Evolutionary conservation across 2,329 filamentous ascomycete genomes (phyloP).

Genomic region (Stachybotrys elegans): DNA sequence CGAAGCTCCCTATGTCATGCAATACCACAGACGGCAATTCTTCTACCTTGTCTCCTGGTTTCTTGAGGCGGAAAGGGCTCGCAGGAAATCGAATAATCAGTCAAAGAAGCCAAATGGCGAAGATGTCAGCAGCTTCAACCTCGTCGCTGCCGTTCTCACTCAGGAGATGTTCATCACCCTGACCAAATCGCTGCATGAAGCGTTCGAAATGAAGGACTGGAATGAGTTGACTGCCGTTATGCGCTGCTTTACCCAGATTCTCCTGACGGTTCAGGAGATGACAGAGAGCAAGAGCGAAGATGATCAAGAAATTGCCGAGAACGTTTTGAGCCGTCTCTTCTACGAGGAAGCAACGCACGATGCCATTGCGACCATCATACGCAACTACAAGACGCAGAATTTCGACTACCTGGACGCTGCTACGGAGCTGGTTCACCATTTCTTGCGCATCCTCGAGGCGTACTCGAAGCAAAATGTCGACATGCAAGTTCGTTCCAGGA

Average conservation of each 20-base stretch:
- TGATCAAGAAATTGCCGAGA: slow-evolving; percentile 97
- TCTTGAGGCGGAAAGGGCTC: slow-evolving; percentile 73
- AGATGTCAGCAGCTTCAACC: slow-evolving; percentile 70
- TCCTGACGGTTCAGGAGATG: slow-evolving; percentile 93
- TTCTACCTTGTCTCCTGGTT: slow-evolving; percentile 95
- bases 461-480: slow-evolving; percentile 95
- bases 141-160: slow-evolving; percentile 84
- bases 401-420: slow-evolving; percentile 90
- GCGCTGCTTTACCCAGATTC: slow-evolving; percentile 91
- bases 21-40: slow-evolving; percentile 76
- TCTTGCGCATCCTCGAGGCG: slow-evolving; percentile 82
- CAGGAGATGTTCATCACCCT: slow-evolving; percentile 92
- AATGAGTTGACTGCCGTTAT: slow-evolving; percentile 80
- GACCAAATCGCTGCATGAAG: slow-evolving; percentile 74
- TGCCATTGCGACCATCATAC: slow-evolving; percentile 70
- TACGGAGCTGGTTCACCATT: slow-evolving; percentile 87
- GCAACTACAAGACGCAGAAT: slow-evolving; percentile 87
- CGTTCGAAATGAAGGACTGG: slow-evolving; percentile 81
- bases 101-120: slow-evolving; percentile 40
- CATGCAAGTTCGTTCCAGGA: slow-evolving; percentile 82
- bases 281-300: slow-evolving; percentile 76
- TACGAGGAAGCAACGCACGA: slow-evolving; percentile 97
- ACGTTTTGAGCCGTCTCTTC: slow-evolving; percentile 94
- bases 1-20: slow-evolving; percentile 75
- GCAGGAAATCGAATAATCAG: slow-evolving; percentile 57